Base-by-base conservation (phyloP, 2,329 filamentous ascomycete species). In the Ophiostoma sp. region DNA sequence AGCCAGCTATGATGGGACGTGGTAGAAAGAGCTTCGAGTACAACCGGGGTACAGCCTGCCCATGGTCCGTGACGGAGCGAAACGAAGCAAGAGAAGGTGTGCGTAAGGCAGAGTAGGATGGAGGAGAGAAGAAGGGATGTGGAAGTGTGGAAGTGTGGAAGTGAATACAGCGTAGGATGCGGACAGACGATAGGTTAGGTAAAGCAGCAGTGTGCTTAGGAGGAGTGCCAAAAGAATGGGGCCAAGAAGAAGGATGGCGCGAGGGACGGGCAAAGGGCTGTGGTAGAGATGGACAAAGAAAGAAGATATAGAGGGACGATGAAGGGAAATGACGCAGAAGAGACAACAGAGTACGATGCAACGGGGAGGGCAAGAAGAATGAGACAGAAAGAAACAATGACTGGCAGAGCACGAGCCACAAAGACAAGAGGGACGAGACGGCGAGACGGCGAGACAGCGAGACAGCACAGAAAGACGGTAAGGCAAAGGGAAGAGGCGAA, bases 381-480 rank as follows among this genome's bases (percentile, higher is more conserved):
- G 6, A 27, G 49, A 52, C 45, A 49, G 44, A 47, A 11, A 47
- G 45, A 40, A 16, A 40, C 11, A 41, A 5, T 41, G 58, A 60
- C 49, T 44, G 42, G 49, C 16, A 6, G n/a, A n/a, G n/a, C 27
- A 9, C 40, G 3, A 60, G 38, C 42, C 38, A 62, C 55, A 14
- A 40, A 40, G 36, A 60, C 40, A 27, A 45, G 49, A 58, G 47
- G 67, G 18, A 49, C 55, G 52, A 45, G 41, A 65, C 63, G 41
- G 65, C 55, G 41, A 18, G 40, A 67, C 47, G 62, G 36, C 63
- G 66, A 60, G 40, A 49, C 55, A 62, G 41, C 36, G 4, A 58
- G 41, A 27, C 47, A 38, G 47, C 27, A 67, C 14, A 63, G 66
- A 67, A 64, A 67, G 64, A 68, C 67, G 67, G 67, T 68, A 63